Evolutionary conservation across 139 green algal genomes (phyloP).

Genomic region (Asterochloris erici): DNA sequence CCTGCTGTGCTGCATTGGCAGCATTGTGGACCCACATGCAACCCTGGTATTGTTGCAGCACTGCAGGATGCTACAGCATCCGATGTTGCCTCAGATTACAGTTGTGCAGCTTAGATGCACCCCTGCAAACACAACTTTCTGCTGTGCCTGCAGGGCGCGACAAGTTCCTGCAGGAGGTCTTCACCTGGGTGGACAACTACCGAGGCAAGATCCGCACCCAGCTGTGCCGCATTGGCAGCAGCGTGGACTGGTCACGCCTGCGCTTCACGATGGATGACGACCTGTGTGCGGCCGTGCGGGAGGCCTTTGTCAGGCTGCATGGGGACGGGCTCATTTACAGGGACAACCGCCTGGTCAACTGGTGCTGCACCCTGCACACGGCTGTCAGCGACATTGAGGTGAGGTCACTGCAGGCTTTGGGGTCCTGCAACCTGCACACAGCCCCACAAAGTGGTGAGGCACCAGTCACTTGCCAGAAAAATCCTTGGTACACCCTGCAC

Average conservation of each 20-base stretch:
- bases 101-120: background rate
- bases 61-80: background rate
- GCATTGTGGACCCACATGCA: too few species aligned
- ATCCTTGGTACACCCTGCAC: too few species aligned
- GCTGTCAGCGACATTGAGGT: constrained; percentile 97
- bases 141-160: constrained; percentile 73
- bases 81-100: background rate
- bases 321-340: constrained; percentile 88
- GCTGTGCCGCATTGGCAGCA: constrained; percentile 84
- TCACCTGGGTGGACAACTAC: constrained; percentile 88
- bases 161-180: constrained; percentile 85
- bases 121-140: background rate
- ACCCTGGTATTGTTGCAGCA: background rate
- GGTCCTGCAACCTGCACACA: too few species aligned
- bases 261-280: constrained; percentile 97
- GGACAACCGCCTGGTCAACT: constrained; percentile 98
- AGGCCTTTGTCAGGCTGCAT: constrained; percentile 76
- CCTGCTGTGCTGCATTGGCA: too few species aligned
- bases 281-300: constrained; percentile 56
- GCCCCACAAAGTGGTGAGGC: too few species aligned
- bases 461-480: too few species aligned
- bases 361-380: constrained; percentile 88
- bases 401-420: too few species aligned
- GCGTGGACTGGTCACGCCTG: constrained; percentile 84
- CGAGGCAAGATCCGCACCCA: constrained; percentile 84